These are phyloP conservation scores for Tephrocybe sp. DNA, from an alignment of 768 basidiomycete genomes.

Conservation along the genomic window DNA sequence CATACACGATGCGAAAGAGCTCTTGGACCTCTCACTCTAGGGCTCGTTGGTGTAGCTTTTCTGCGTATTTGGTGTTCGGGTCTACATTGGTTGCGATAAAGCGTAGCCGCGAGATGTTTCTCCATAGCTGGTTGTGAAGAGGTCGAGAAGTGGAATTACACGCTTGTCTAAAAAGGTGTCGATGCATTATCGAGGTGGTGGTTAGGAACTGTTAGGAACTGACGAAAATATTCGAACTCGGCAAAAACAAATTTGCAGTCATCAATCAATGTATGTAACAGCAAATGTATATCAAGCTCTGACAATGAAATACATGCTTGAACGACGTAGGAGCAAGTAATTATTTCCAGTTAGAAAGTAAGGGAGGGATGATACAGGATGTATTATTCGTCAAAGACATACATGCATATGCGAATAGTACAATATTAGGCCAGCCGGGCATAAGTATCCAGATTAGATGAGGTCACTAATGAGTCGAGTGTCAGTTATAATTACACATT, in stretches of 20 bases:
- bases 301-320: too few species aligned
- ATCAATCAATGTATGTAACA: too few species aligned
- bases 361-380: conserved; percentile 5
- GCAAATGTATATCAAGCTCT: too few species aligned
- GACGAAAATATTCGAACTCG: too few species aligned
- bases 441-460: conserved; percentile 48
- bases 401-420: conserved; percentile 8
- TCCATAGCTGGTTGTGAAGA: not conserved
- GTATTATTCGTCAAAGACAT: conserved; percentile 10
- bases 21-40: conserved; percentile 32
- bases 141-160: conserved; percentile 3
- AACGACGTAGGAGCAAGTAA: too few species aligned
- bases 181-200: conserved; percentile 9
- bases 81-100: conserved; percentile 9
- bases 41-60: conserved; percentile 65
- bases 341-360: not conserved
- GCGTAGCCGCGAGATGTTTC: not conserved
- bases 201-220: not conserved
- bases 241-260: too few species aligned
- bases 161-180: conserved; percentile 8
- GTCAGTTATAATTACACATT: not conserved
- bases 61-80: conserved; percentile 59
- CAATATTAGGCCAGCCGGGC: conserved; percentile 12
- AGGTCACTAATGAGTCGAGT: conserved; percentile 56
- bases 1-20: conserved; percentile 19